Base-by-base conservation (phyloP, 805 yeast species). In the Ogataea siamensis region DNA sequence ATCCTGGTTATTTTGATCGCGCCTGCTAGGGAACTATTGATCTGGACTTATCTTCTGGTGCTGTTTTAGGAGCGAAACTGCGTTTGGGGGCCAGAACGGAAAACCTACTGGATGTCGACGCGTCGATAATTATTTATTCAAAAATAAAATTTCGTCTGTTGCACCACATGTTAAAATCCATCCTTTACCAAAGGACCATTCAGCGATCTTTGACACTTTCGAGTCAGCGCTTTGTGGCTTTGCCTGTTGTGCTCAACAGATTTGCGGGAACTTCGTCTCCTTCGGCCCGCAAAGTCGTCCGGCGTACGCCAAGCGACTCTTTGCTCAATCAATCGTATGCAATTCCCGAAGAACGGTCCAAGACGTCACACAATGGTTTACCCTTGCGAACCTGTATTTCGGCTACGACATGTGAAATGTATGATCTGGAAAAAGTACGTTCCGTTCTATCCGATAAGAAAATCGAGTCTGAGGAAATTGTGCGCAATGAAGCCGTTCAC, bases 381-480 rank as follows among this genome's bases (percentile, higher is more conserved):
- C 32, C 39, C 4, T 26, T 51, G 28, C 49, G 47, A 24, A 53
- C 83, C 1, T 85, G 86, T 39, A 80, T 86, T 0, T 74, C 89
- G 1, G 72, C 81, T 3, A 83, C 95, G 1, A 70, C 80, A 0
- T 81, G 88, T 45, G 96, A 88, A 49, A 55, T 67, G 5, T 86
- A 86, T 46, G 79, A 86, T 53, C 64, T 88, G 30, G 60, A 63
- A 0, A 59, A 59, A 34, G 75, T 74, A 3, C 47, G 66, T n/a
- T 57, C 64, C 3, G 58, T 65, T 5, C 49, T 76, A 18, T 61
- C 62, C 11, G 50, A 57, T 1, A 50, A 50, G n/a, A 73, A 69
- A 4, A 53, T 63, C 21, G 43, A 58, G 20, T 62, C 67, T 12
- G 53, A 47, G 19, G 60, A 57, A 32, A 54, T 59, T 9, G 62